Evolutionary conservation across 2,329 filamentous ascomycete species (phyloP), one percentile per base, ranked within the genome.

Genomic region (Sclerotinia nivalis): DNA sequence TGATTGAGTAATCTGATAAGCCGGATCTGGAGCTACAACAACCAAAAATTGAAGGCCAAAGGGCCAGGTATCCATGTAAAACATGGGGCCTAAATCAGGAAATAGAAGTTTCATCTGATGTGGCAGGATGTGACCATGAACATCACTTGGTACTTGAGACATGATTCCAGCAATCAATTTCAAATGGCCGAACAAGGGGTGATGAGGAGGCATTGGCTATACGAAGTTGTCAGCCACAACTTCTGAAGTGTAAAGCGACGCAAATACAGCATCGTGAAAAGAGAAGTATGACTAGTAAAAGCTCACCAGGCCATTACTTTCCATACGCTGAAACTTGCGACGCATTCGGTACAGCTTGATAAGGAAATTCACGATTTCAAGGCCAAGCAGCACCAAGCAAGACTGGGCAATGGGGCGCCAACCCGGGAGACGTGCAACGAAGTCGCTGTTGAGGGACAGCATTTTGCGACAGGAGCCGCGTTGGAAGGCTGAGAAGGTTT

Each of bases 1-100:
- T 52, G 25, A 22, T 34, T 64, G 60, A n/a, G 45, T 64, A 22
- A 64, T 50, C 28, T 64, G 60, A 2, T 64, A 49, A n/a, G 47
- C 47, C 15, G 28, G 12, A 49, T 34, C 43, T 4, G 60, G 60
- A 7, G 45, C 43, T n/a, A 20, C 22, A 34, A 18, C 43, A 22
- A 64, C 45, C 18, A 64, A 13, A 9, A 64, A 52, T 12, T 45
- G 25, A 34, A 20, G 12, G 12, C 43, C 60, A 37, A 64, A 34
- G 2, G 60, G 60, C 25, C 47, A 64, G 10, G 47, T 34, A 40
- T 64, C 60, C 7, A 64, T 22, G 31, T 64, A 64, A 28, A 49
- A 64, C 13, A 49, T 25, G 20, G 60, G 60, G 18, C 60, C 60
- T n/a, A 64, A 45, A 15, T 25, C 45, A 34, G 60, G 60, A 25